These are phyloP conservation scores for Artemisia tridentata DNA, from an alignment of 129 eudicot species.

Conservation along the genomic window DNA sequence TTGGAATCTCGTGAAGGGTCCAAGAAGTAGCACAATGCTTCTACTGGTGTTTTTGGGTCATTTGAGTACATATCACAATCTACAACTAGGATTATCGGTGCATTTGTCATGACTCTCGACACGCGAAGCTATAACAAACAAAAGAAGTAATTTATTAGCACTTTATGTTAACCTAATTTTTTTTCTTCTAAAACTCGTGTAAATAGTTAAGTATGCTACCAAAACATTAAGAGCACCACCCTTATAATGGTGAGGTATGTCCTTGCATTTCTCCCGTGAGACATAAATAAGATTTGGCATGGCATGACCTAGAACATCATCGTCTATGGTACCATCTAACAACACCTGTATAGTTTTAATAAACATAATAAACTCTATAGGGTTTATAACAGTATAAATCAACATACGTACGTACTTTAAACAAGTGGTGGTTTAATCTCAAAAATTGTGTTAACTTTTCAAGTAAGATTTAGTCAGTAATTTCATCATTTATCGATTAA, in stretches of 20 bases:
- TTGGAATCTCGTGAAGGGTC: slow-evolving; percentile 36
- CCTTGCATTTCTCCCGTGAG: slow-evolving; percentile 44
- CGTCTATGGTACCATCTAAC: slow-evolving; percentile 24
- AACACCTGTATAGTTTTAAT: slow-evolving; percentile 30
- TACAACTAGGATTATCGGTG: slow-evolving; percentile 52
- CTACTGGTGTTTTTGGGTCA: slow-evolving; percentile 50
- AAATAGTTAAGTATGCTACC: slow-evolving; percentile 26
- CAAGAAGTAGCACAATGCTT: slow-evolving; percentile 49
- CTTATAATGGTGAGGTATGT: slow-evolving; percentile 41
- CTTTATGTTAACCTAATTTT: neutral
- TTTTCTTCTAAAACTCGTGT: neutral
- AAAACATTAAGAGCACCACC: slow-evolving; percentile 56
- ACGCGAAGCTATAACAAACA: slow-evolving; percentile 54
- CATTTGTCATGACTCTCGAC: slow-evolving; percentile 61
- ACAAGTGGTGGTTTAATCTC: no score
- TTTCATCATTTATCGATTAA: no score
- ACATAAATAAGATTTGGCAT: slow-evolving; percentile 52
- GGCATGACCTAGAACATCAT: slow-evolving; percentile 18
- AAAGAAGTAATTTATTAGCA: neutral
- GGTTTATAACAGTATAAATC: neutral
- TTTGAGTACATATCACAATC: slow-evolving; percentile 81
- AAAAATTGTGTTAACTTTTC: no score
- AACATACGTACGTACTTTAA: neutral
- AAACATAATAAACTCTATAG: neutral
- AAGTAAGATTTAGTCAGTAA: no score